phyloP scores from a whole-genome alignment of 495 filamentous ascomycete genomes.

The Thozetella sp. region DNA sequence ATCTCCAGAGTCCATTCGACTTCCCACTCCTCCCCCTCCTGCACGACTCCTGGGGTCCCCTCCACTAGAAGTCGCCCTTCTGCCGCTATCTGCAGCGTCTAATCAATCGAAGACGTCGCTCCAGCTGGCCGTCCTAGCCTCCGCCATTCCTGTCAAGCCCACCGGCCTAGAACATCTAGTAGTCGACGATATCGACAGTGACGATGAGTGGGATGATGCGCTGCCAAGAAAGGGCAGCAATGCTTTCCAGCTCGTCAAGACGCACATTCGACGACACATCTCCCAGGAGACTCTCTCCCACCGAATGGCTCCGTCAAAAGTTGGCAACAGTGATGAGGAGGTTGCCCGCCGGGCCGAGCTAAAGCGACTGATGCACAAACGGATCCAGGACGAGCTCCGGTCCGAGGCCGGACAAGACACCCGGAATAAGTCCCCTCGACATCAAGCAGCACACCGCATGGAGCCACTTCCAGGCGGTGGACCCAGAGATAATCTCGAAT shows the following conservation, averaged over 20 bases:
- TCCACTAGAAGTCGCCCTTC: slow-evolving; percentile 16
- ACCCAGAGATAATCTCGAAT: slow-evolving; percentile 41
- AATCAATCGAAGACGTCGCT: slow-evolving; percentile 12
- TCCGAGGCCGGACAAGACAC: slow-evolving; percentile 29
- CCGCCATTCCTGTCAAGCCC: slow-evolving; percentile 13
- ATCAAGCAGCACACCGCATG: slow-evolving; percentile 8
- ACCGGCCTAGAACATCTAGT: slow-evolving; percentile 30
- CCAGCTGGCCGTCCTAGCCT: slow-evolving; percentile 2
- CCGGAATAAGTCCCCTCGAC: slow-evolving; percentile 7
- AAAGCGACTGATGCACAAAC: slow-evolving; percentile 47
- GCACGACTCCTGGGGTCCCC: slow-evolving; percentile 22
- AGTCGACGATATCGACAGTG: slow-evolving; percentile 41
- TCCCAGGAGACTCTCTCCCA: slow-evolving; percentile 41
- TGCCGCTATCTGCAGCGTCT: slow-evolving; percentile 4
- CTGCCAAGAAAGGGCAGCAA: slow-evolving; percentile 28
- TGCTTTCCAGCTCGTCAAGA: slow-evolving; percentile 36
- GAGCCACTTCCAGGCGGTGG: slow-evolving; percentile 31
- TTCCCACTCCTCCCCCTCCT: slow-evolving; percentile 17
- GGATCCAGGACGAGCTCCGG: slow-evolving; percentile 54
- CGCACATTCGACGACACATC: slow-evolving; percentile 44
- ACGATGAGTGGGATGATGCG: slow-evolving; percentile 26
- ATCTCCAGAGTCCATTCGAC: slow-evolving; percentile 13
- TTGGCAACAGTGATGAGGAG: slow-evolving; percentile 48
- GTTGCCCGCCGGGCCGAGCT: slow-evolving; percentile 51
- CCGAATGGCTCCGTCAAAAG: slow-evolving; percentile 36